These are phyloP conservation scores for Leccinum uliginosum DNA, from an alignment of 768 basidiomycete genomes.

Conservation along the genomic window DNA sequence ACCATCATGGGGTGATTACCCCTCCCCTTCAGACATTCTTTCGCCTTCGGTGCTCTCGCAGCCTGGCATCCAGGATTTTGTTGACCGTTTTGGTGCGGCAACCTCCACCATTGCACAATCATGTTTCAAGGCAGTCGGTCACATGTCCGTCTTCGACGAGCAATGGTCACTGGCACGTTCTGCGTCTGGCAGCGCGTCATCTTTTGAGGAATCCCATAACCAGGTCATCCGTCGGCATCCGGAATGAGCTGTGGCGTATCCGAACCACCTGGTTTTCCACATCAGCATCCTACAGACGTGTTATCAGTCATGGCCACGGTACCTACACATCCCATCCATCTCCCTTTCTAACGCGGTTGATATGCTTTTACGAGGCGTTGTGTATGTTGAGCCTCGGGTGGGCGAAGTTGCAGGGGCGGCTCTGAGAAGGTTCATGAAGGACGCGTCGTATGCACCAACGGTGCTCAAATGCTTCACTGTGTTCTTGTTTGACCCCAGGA, in stretches of 20 bases:
- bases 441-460: constrained; percentile 47
- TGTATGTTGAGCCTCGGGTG: constrained; percentile 78
- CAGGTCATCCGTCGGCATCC: constrained; percentile 64
- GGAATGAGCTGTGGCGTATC: constrained; percentile 64
- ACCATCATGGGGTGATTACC: constrained; percentile 59
- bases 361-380: constrained; percentile 75
- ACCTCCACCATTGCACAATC: constrained; percentile 53
- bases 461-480: constrained; percentile 63
- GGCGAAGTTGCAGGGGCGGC: constrained; percentile 65
- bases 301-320: constrained; percentile 83
- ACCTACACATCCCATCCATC: constrained; percentile 52
- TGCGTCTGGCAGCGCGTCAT: constrained; percentile 32
- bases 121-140: constrained; percentile 62
- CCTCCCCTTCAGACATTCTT: constrained; percentile 60
- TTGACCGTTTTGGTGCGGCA: constrained; percentile 58
- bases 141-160: constrained; percentile 82
- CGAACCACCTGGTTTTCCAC: constrained; percentile 51
- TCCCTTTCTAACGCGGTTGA: constrained; percentile 62
- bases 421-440: constrained; percentile 67
- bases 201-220: constrained; percentile 69
- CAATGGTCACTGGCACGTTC: constrained; percentile 65
- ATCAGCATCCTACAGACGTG: constrained; percentile 71
- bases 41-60: constrained; percentile 53
- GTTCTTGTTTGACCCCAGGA: constrained; percentile 69
- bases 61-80: constrained; percentile 66